phyloP scores from a whole-genome alignment of 2,329 filamentous ascomycete genomes.

The Pyrenophora graminea region DNA sequence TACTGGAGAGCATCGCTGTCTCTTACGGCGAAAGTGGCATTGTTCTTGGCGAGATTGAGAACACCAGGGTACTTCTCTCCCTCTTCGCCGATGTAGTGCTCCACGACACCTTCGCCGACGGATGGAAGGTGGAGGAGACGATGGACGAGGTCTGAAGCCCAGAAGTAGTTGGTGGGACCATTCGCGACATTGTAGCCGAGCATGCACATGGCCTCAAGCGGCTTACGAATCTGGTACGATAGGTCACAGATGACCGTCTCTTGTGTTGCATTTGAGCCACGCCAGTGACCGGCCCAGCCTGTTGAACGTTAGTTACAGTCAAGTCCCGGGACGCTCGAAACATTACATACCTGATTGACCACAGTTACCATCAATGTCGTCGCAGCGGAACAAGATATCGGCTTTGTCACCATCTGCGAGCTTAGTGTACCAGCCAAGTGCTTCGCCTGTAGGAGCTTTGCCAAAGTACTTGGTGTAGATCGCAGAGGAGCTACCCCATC shows the following conservation, averaged over 20 bases:
- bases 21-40: conserved; percentile 54
- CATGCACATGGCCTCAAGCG: conserved; percentile 63
- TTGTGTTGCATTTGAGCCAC: conserved; percentile 64
- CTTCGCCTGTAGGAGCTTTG: conserved; percentile 59
- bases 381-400: conserved; percentile 67
- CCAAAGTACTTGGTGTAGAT: conserved; percentile 71
- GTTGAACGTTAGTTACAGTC: background rate
- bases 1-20: conserved; percentile 69
- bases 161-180: conserved; percentile 64
- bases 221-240: conserved; percentile 62
- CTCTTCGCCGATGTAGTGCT: conserved; percentile 65
- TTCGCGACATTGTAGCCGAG: conserved; percentile 65
- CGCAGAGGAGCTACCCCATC: conserved; percentile 60
- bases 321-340: no score
- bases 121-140: conserved; percentile 66
- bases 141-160: conserved; percentile 69
- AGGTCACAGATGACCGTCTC: conserved; percentile 72
- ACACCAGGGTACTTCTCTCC: conserved; percentile 62
- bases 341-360: conserved; percentile 31
- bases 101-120: conserved; percentile 63
- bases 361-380: conserved; percentile 70
- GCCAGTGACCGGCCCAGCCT: conserved; percentile 72
- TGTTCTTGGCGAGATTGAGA: conserved; percentile 57
- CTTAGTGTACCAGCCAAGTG: conserved; percentile 66
- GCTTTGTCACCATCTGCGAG: conserved; percentile 63